Evolutionary conservation across 345 rosid genomes (phyloP), one percentile per base, ranked within the genome.

Genomic region (Chamaenerion angustifolium): DNA sequence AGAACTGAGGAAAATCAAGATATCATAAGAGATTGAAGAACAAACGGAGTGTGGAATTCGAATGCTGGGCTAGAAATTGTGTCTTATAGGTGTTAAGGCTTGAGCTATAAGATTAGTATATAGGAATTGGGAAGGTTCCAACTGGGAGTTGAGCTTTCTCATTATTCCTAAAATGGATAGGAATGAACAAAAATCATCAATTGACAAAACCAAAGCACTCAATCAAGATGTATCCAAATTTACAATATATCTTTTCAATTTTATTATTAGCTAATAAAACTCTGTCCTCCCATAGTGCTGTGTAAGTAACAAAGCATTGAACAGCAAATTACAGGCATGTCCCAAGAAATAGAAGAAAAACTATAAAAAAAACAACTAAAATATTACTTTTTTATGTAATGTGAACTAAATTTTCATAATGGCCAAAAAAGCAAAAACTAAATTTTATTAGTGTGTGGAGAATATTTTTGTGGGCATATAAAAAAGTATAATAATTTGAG

Each of bases 141-240:
- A 48, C n/a, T n/a, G 51, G 21, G 49, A 46, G 49, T 4, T 3
- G 56, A 45, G 15, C 19, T 31, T 63, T 54, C 68, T 62, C 31
- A 16, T 65, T 68, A 76, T 76, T 78, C 76, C 62, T 56, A 53
- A 67, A 66, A 66, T 50, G 77, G 83, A 71, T 76, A 57, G 64
- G 70, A 65, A 78, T 68, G 75, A 69, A 64, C 46, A 67, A 42
- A 12, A 40, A 64, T 60, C 54, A 50, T 43, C 21, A 52, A 41
- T 66, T 63, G 78, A 70, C 67, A 59, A 17, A 46, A 72, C 25
- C 76, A 65, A 72, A 64, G 72, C 59, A 4, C 23, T 8, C 15
- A 12, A 45, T 11, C 17, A 7, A 11, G 49, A 45, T 45, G 11
- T 11, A 45, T 14, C 18, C 11, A 45, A 45, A 45, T 31, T 0